Evolutionary conservation across 2,329 filamentous ascomycete species (phyloP).

Genomic region (Fusarium secorum): DNA sequence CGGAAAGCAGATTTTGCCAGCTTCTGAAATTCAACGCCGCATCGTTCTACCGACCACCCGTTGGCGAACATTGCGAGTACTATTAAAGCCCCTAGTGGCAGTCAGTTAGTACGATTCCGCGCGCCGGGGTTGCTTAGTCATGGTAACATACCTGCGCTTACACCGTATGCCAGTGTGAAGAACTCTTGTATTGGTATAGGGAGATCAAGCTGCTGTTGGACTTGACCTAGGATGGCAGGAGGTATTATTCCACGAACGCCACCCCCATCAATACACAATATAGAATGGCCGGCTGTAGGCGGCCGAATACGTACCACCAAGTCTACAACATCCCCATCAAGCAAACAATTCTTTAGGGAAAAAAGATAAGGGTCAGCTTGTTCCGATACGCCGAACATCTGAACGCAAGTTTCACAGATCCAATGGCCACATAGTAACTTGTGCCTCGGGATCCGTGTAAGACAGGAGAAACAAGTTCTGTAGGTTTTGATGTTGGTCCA

Average conservation of each 20-base stretch:
- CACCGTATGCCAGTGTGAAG: constrained; percentile 4
- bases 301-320: constrained; percentile 4
- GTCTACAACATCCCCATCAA: background rate
- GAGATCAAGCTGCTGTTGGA: constrained; percentile 3
- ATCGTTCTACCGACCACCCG: constrained; percentile 3
- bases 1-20: constrained; percentile 1
- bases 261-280: constrained; percentile 13
- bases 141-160: constrained; percentile 5
- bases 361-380: background rate
- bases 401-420: background rate
- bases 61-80: background rate
- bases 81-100: background rate
- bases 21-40: background rate
- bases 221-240: background rate
- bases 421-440: background rate
- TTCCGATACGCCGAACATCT: background rate
- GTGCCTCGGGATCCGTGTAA: background rate
- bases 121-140: fast-evolving
- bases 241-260: constrained; percentile 14
- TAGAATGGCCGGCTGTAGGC: constrained; percentile 8
- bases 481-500: background rate
- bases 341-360: background rate
- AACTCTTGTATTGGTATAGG: constrained; percentile 17
- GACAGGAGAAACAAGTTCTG: background rate
- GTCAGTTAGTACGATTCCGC: background rate